phyloP scores from a whole-genome alignment of 805 yeast genomes.

The Zygosaccharomyces lentus region DNA sequence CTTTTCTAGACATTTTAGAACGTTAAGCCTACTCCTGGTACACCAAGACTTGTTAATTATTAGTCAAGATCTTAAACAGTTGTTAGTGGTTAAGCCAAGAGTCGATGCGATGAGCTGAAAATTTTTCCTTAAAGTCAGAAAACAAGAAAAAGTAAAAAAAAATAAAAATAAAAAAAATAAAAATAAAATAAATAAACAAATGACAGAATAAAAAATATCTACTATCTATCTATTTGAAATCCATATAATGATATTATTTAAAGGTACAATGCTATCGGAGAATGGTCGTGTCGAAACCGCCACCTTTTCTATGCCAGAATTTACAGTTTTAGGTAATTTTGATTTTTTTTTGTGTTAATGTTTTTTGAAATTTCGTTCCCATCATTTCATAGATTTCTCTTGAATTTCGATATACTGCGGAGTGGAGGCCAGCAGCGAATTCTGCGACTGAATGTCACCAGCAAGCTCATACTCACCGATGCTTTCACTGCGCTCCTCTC shows the following conservation, averaged over 20 bases:
- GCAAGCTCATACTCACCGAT: conserved; percentile 6
- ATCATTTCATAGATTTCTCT: conserved; percentile 1
- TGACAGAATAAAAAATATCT: background rate
- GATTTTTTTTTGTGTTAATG: background rate
- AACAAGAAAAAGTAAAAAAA: conserved; percentile 4
- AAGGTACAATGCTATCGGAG: background rate
- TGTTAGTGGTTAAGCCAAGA: background rate
- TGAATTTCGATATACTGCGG: conserved; percentile 3
- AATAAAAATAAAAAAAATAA: background rate
- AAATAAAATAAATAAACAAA: background rate
- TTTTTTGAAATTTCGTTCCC: background rate
- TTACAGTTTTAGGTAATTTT: too few species aligned
- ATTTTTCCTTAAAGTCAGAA: conserved; percentile 11
- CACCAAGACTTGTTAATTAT: background rate
- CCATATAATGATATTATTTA: background rate
- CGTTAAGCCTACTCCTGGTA: background rate
- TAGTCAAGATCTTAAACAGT: background rate
- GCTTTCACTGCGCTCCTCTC: conserved; percentile 9
- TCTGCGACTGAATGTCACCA: conserved; percentile 3
- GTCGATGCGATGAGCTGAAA: conserved; percentile 14
- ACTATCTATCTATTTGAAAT: background rate
- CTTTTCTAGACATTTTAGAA: conserved; percentile 35
- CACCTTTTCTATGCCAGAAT: conserved; percentile 2
- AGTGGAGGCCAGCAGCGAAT: conserved; percentile 1
- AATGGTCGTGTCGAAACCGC: background rate